phyloP scores from a whole-genome alignment of 208 protist species.

The Trypanosoma melophagium region DNA sequence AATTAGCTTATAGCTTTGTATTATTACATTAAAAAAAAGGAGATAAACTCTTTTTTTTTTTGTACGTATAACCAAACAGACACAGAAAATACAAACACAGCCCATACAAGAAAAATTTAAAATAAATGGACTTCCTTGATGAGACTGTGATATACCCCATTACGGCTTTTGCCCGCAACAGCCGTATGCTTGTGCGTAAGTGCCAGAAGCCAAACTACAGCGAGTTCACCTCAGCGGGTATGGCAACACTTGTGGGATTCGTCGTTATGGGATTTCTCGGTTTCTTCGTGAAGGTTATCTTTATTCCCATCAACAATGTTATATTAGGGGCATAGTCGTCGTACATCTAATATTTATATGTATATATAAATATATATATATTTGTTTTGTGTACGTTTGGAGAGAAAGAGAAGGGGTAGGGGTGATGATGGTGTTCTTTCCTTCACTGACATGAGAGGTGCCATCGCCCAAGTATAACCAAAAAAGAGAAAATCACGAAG shows the following conservation, averaged over 20 bases:
- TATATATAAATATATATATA: background rate
- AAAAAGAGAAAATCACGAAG: slow-evolving; percentile 3
- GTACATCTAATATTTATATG: no score
- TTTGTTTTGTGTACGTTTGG: background rate
- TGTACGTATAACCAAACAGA: background rate
- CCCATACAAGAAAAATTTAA: slow-evolving; percentile 13
- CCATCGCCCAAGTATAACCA: background rate
- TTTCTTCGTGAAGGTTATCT: slow-evolving; percentile 95
- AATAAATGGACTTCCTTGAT: slow-evolving; percentile 85
- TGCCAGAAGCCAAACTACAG: slow-evolving; percentile 93
- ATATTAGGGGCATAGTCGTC: slow-evolving; percentile 74
- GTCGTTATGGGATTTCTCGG: slow-evolving; percentile 94
- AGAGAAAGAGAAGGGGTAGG: background rate
- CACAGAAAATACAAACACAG: slow-evolving; percentile 2
- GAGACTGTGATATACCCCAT: slow-evolving; percentile 77
- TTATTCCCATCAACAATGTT: slow-evolving; percentile 96
- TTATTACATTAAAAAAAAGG: no score
- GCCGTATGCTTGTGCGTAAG: slow-evolving; percentile 87
- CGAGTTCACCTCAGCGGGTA: slow-evolving; percentile 89
- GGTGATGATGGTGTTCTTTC: no score
- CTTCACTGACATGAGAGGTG: no score
- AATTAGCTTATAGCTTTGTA: no score
- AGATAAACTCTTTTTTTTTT: background rate
- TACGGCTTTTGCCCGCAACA: slow-evolving; percentile 81
- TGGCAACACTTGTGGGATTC: slow-evolving; percentile 91